Evolutionary conservation across 2,329 filamentous ascomycete genomes (phyloP), one percentile per base, ranked within the genome.

Genomic region (Neoscytalidium dimidiatum): DNA sequence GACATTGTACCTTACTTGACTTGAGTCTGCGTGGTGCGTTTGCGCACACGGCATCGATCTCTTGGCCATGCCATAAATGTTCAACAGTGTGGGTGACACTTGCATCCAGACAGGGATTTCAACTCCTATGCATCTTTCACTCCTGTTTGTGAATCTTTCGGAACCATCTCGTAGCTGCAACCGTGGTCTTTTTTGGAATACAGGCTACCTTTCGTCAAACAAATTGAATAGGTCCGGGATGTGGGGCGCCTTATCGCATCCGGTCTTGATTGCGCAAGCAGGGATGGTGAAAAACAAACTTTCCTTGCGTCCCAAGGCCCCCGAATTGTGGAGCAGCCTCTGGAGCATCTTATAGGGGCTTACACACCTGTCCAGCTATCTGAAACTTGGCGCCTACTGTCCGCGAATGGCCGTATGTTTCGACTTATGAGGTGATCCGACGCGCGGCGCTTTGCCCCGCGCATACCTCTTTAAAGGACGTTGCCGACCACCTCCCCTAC

Each of bases 1-100:
- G 65, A 67, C 41, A 66, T 67, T 26, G 66, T 66, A 29, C 66
- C 64, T 21, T 67, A 66, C 21, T 33, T 52, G 26, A 49, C 49
- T 44, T 63, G 29, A 43, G 38, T n/a, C n/a, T n/a, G n/a, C n/a
- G n/a, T n/a, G n/a, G n/a, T n/a, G n/a, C n/a, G 33, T 14, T 35
- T 35, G 8, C 33, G 33, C 33, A 35, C 14, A 35, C 3, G 33
- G 8, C 33, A 35, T 35, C 8, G 33, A 35, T 14, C 14, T 35
- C 8, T 41, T 13, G 38, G 9, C 4, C 8, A 41, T 11, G 38
- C 13, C n/a, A 17, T 9, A 17, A 41, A 11, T 41, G 38, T 9
- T n/a, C 33, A 14, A 35, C 33, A 17, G 38, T 11, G 4, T 14
- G 38, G 14, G 13, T 41, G 38, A 13, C 38, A 41, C 5, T 17